phyloP scores from a whole-genome alignment of 768 basidiomycete genomes.

The Tricholoma flavovirens region DNA sequence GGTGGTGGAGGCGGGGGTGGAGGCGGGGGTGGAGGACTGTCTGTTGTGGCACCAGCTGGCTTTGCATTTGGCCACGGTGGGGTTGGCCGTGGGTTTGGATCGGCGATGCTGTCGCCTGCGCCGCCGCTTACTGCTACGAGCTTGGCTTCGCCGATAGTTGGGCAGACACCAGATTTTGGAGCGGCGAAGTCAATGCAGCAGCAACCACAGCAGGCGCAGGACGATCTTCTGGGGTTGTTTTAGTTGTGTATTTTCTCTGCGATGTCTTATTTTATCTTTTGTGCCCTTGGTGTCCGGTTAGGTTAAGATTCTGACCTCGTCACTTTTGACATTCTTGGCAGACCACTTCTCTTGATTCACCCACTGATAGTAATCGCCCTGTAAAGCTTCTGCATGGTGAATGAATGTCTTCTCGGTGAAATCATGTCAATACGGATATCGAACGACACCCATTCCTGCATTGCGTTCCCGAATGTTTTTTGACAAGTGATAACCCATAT shows the following conservation, averaged over 20 bases:
- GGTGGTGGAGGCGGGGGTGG: conserved; percentile 49
- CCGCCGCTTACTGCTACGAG: conserved; percentile 21
- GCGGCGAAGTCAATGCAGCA: conserved; percentile 10
- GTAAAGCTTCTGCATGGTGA: too few relatives aligned
- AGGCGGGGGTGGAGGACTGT: conserved; percentile 27
- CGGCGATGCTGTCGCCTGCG: conserved; percentile 22
- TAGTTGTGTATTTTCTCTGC: conserved; percentile 20
- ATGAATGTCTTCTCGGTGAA: too few relatives aligned
- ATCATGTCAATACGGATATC: too few relatives aligned
- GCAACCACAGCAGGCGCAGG: conserved; percentile 31
- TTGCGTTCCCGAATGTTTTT: too few relatives aligned
- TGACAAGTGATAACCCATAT: too few relatives aligned
- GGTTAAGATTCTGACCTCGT: not conserved
- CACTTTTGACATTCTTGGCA: too few relatives aligned
- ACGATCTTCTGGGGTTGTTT: conserved; percentile 49
- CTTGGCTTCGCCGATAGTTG: conserved; percentile 17
- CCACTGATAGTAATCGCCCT: too few relatives aligned
- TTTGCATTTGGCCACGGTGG: conserved; percentile 17
- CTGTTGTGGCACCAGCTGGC: conserved; percentile 16
- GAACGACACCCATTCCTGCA: too few relatives aligned
- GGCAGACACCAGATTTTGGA: conserved; percentile 5
- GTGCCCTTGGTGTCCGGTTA: not conserved
- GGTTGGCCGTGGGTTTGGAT: conserved; percentile 16
- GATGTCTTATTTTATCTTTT: conserved; percentile 1
- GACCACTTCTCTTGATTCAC: too few relatives aligned